Percentiles rank a stretch among this genome's conserved stretches.
Conservation (phyloP, 441 rosid genomes). For the Capsella rubella region DNA sequence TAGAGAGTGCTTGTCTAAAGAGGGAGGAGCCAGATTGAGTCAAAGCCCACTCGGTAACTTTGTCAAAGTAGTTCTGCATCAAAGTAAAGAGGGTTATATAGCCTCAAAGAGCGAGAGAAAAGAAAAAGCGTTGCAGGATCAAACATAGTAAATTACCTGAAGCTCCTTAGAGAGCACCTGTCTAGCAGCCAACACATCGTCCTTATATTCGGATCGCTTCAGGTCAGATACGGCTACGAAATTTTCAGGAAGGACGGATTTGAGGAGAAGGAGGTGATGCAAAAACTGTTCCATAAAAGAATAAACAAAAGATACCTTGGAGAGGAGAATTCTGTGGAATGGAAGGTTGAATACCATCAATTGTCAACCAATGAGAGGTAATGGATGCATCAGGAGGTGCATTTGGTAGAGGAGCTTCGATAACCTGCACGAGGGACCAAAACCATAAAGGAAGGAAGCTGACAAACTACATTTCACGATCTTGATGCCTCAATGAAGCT, state of each 20-base stretch:
- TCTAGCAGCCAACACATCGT: conserved; percentile 56
- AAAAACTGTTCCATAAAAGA: not conserved
- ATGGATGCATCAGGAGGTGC: conserved; percentile 57
- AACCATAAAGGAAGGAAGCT: conserved; percentile 5
- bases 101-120: not conserved
- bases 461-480: not conserved
- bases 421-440: conserved; percentile 48
- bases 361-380: conserved; percentile 66
- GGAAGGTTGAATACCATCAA: conserved; percentile 75
- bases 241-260: not conserved
- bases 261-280: conserved; percentile 12
- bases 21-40: conserved; percentile 51
- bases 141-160: conserved; percentile 53
- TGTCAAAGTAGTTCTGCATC: conserved; percentile 66
- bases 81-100: not conserved
- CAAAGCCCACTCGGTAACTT: conserved; percentile 59
- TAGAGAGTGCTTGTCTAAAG: conserved; percentile 62
- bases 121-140: not conserved
- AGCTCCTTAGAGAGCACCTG: conserved; percentile 64
- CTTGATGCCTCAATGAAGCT: conserved; percentile 21
- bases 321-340: conserved; percentile 60
- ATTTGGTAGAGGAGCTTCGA: conserved; percentile 60
- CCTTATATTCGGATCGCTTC: conserved; percentile 61
- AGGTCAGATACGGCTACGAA: conserved; percentile 53
- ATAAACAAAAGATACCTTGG: conserved; percentile 49